Conservation (phyloP, 1,284 basidiomycete species). For the Fereydounia khargensis region DNA sequence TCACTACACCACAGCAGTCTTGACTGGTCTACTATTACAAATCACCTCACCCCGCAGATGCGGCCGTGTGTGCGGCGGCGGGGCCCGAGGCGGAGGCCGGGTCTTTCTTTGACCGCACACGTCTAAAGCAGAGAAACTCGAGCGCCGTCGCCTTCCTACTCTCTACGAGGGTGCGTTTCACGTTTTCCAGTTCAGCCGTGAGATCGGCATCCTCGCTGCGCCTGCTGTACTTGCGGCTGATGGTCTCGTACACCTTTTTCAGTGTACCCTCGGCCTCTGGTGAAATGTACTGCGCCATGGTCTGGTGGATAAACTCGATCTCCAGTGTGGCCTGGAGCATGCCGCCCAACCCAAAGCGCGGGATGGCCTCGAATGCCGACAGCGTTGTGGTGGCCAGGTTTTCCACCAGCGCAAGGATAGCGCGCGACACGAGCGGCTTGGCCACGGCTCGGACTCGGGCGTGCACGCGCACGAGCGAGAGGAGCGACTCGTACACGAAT, state of each 20-base stretch:
- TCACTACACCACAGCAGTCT: too few relatives aligned
- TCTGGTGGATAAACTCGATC: conserved; percentile 98
- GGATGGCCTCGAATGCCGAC: conserved; percentile 78
- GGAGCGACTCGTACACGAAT: conserved; percentile 86
- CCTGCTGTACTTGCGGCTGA: conserved; percentile 76
- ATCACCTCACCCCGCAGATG: too few relatives aligned
- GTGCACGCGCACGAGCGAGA: conserved; percentile 86
- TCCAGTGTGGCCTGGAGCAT: conserved; percentile 98
- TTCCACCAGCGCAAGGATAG: conserved; percentile 78
- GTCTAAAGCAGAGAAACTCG: conserved; percentile 78
- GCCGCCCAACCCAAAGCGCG: conserved; percentile 91
- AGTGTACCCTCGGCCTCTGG: conserved; percentile 75
- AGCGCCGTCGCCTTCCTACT: conserved; percentile 85
- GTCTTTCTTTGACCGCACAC: too few relatives aligned
- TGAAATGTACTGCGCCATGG: conserved; percentile 81
- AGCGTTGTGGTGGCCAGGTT: conserved; percentile 78
- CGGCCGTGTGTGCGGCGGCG: too few relatives aligned
- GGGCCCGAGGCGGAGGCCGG: too few relatives aligned
- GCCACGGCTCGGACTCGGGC: conserved; percentile 81
- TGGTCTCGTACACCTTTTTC: conserved; percentile 87
- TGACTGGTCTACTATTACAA: too few relatives aligned
- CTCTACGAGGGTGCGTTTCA: conserved; percentile 84
- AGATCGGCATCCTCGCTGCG: conserved; percentile 63
- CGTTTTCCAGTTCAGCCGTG: conserved; percentile 73
- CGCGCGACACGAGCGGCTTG: conserved; percentile 72